Conservation (phyloP, 2,329 filamentous ascomycete species). For the Monosporascus cannonballus region DNA sequence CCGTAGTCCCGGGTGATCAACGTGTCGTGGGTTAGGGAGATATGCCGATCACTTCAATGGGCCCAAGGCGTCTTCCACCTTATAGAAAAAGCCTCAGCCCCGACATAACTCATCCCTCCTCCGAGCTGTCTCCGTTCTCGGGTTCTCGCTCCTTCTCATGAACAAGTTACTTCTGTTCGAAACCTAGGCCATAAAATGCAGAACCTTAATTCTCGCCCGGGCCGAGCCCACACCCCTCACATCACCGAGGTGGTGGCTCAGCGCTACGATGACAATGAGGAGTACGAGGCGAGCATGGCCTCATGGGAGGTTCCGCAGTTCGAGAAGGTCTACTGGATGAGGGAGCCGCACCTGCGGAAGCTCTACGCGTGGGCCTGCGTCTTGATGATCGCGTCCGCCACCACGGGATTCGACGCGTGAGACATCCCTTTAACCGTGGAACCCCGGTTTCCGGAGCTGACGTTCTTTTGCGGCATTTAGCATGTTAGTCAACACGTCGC, state of each 20-base stretch:
- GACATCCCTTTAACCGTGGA: neutral
- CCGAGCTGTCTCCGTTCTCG: neutral
- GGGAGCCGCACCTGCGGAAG: constrained; percentile 49
- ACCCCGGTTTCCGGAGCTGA: neutral
- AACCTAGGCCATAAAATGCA: neutral
- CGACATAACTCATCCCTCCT: neutral
- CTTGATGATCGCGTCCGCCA: constrained; percentile 54
- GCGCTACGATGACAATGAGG: constrained; percentile 11
- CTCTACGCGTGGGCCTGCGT: constrained; percentile 48
- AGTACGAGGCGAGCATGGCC: constrained; percentile 28
- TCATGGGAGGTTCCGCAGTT: constrained; percentile 43
- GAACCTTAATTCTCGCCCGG: no score
- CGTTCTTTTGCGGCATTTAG: constrained; percentile 11
- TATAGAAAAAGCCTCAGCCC: neutral
- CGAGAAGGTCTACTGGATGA: constrained; percentile 50
- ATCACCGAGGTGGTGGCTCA: constrained; percentile 10
- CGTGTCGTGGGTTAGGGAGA: neutral
- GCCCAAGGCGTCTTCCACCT: no score
- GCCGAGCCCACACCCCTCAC: neutral
- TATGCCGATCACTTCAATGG: no score
- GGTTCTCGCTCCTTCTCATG: neutral
- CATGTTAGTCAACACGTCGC: constrained; percentile 53
- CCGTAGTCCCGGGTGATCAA: neutral
- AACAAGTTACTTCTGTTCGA: neutral
- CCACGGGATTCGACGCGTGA: constrained; percentile 55